phyloP scores from a whole-genome alignment of 2,329 filamentous ascomycete genomes.

The Fonsecaea erecta region DNA sequence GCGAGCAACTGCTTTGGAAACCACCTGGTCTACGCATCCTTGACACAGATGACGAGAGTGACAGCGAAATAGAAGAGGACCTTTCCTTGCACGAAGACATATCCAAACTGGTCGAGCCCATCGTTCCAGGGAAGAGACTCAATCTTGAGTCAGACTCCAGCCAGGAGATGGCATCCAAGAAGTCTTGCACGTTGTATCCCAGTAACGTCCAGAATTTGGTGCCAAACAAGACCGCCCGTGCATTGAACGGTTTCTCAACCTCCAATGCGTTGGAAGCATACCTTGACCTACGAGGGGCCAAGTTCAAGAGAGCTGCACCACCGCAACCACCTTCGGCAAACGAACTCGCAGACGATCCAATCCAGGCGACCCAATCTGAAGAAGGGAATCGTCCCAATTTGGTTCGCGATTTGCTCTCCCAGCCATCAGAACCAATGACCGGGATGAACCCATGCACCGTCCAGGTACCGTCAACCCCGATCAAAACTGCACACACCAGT shows the following conservation, averaged over 20 bases:
- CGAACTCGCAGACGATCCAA: slow-evolving; percentile 32
- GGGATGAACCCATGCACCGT: not conserved
- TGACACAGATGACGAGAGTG: slow-evolving; percentile 24
- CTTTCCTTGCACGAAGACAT: slow-evolving; percentile 7
- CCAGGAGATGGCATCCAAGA: not conserved
- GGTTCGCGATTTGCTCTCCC: no score
- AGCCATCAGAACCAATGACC: not conserved
- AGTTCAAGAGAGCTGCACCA: slow-evolving; percentile 26
- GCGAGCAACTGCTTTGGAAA: slow-evolving; percentile 36
- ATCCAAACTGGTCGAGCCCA: not conserved
- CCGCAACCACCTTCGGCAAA: not conserved
- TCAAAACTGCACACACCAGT: not conserved
- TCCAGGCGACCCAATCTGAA: slow-evolving; percentile 31
- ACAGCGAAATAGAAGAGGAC: slow-evolving; percentile 24
- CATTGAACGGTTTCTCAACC: slow-evolving; percentile 19
- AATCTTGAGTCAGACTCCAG: not conserved
- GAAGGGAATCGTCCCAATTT: not conserved
- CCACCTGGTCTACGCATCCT: slow-evolving; percentile 32
- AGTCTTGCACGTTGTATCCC: not conserved
- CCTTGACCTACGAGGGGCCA: slow-evolving; percentile 35
- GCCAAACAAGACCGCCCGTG: not conserved
- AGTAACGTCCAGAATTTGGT: not conserved
- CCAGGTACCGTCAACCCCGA: slow-evolving; percentile 21
- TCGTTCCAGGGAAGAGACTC: slow-evolving; percentile 20
- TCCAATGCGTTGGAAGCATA: slow-evolving; percentile 32